phyloP scores from a whole-genome alignment of 208 protist genomes.

The Porcisia deanei region DNA sequence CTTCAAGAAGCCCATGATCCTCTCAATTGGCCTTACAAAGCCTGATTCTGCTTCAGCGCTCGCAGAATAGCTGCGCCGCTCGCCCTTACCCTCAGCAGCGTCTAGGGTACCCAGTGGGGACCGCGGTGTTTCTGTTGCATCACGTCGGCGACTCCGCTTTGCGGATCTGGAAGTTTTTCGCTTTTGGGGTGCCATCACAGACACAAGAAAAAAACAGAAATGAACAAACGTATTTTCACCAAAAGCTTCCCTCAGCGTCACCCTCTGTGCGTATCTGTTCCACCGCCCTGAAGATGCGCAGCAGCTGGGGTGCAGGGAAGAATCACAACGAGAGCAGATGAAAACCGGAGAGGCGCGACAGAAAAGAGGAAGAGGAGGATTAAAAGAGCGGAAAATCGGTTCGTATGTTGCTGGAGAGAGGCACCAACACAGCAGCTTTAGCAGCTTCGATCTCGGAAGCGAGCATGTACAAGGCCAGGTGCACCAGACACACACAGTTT shows the following conservation, averaged over 20 bases:
- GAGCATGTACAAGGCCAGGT: background rate
- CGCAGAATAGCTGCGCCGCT: background rate
- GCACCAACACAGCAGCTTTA: background rate
- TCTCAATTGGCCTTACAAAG: background rate
- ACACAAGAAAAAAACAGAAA: background rate
- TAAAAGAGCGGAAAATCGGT: background rate
- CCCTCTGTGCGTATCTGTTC: background rate
- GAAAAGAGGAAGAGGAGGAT: background rate
- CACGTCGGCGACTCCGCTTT: background rate
- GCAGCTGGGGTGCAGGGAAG: background rate
- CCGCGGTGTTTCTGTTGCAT: background rate
- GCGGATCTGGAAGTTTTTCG: background rate
- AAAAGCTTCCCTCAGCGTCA: background rate
- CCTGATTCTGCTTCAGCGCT: background rate
- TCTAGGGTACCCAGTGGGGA: background rate
- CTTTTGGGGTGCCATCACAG: constrained; percentile 2
- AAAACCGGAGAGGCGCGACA: background rate
- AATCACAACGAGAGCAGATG: background rate
- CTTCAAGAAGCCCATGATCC: background rate
- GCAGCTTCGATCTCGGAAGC: background rate
- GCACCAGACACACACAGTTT: background rate
- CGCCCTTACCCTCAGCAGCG: background rate
- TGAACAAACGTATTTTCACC: background rate
- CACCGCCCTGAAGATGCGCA: background rate
- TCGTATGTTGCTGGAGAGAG: background rate